Base-by-base conservation (phyloP, 176 grass and related monocot genomes). In the Aegilops sharonensis region DNA sequence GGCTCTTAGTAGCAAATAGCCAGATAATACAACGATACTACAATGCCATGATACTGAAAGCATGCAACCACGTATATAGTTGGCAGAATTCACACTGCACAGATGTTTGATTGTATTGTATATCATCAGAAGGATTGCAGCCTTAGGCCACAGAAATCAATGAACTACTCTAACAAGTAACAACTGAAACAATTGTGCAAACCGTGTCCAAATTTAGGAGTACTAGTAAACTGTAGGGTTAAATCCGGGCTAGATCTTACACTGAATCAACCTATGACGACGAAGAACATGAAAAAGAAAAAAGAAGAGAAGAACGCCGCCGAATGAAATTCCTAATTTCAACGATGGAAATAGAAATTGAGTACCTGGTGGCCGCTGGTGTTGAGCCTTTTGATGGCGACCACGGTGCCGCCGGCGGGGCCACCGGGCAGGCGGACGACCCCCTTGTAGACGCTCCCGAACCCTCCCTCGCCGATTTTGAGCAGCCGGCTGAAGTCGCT, bases 401-500 rank as follows among this genome's bases (percentile, higher is more conserved):
- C 91, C 3, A 78, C 87, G 4, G 78, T 94, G 74, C 84, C 88
- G 4, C 87, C 86, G 50, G 84, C 78, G 18, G 83, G 88, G 29
- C 89, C 91, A 34, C 88, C 85, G 20, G 68, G 80, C 54, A 85
- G 73, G 21, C 86, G 90, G 62, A 95, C 68, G 30, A 78, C 79
- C 59, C 94, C 94, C 84, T 91, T 95, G 75, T 95, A 95, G 45
- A 93, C 91, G 50, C 94, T 93, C 13, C 94, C 94, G 37, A 95
- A 95, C 1, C 94, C 94, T 34, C 94, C 91, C 85, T 95, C 91
- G 32, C 94, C 94, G 67, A 95, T 21, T 89, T 95, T 95, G 57
- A 93, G 87, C 72, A 95, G 72, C 39, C 89, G 89, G 87, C 84
- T 93, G 85, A 93, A 95, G 76, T 93, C 84, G 57, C 72, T 89